Evolutionary conservation across 164 flowering plant species (phyloP), one percentile per base, ranked within the genome.

Genomic region (Annona squamosa): DNA sequence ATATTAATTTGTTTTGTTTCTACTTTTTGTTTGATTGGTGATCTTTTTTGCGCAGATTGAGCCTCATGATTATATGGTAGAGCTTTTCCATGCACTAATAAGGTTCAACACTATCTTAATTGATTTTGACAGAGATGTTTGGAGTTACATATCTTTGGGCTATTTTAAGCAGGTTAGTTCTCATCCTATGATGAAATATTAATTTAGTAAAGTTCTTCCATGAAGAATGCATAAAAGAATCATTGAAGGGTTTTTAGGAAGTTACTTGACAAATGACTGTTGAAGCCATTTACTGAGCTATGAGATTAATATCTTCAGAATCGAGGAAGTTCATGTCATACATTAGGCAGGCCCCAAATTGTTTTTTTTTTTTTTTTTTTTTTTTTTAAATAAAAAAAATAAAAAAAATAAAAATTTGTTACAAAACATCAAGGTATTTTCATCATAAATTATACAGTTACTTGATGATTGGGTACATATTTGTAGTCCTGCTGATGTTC

Each of bases 51-150:
- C 82, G 86, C 91, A 95, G 99, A 95, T 95, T 77, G 99, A 95
- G 76, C 78, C 97, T 72, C 99, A 91, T 86, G 99, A 95, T 79
- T 93, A 95, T 61, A 95, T 93, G 93, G 93, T 97, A 18, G 85
- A 85, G 77, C 88, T 93, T 72, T 95, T 91, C 76, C 75, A 88
- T 82, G 80, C 87, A 68, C 71, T 90, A 48, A 81, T 81, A 77
- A 86, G 75, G 79, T 93, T 90, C 82, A 93, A 95, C 82, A 89
- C 81, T 78, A 84, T 93, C 64, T 84, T 95, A 78, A 81, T 88
- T 77, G 97, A 91, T 84, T 95, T 93, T 84, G 88, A 95, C 76
- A 83, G 87, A 79, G 99, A 95, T 72, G 70, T 88, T 63, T 93
- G 97, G 99, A 89, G 91, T 43, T 95, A 95, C 73, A 85, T 95